phyloP scores from a whole-genome alignment of 1,284 basidiomycete genomes.

The Leucoagaricus sp. region DNA sequence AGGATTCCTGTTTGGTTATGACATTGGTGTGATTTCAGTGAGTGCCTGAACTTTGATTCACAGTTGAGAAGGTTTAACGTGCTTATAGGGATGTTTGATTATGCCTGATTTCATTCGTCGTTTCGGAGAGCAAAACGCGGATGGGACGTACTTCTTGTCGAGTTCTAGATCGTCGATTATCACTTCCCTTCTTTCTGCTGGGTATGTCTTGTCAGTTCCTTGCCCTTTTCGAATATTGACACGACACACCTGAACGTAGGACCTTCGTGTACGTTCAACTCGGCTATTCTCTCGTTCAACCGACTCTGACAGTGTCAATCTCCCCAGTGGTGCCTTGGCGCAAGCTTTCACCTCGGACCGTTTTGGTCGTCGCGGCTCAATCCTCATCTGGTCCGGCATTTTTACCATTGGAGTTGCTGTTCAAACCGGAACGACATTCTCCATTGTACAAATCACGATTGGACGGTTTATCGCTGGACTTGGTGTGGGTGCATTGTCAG shows the following conservation, averaged over 20 bases:
- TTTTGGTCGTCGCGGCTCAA: slow-evolving; percentile 70
- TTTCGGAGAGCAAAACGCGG: slow-evolving; percentile 56
- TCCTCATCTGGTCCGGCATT: slow-evolving; percentile 75
- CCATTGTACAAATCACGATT: slow-evolving; percentile 66
- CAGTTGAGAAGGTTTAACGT: not conserved
- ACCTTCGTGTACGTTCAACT: slow-evolving; percentile 56
- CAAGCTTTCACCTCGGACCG: slow-evolving; percentile 80
- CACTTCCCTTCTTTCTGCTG: slow-evolving; percentile 77
- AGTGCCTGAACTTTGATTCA: slow-evolving; percentile 12
- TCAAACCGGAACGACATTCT: slow-evolving; percentile 65
- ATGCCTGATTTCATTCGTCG: slow-evolving; percentile 76
- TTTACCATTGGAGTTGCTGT: slow-evolving; percentile 74
- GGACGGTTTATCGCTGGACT: slow-evolving; percentile 73
- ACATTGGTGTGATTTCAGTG: slow-evolving; percentile 67
- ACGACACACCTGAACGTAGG: slow-evolving; percentile 29
- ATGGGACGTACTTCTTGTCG: slow-evolving; percentile 56
- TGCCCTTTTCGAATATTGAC: not conserved
- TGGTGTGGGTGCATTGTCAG: slow-evolving; percentile 78
- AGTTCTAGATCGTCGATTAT: slow-evolving; percentile 74
- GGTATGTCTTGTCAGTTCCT: slow-evolving; percentile 38
- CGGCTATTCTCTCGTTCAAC: not conserved
- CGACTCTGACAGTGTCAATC: not conserved
- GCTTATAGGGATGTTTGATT: slow-evolving; percentile 69
- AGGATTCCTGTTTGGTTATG: slow-evolving; percentile 69
- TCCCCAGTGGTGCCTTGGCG: slow-evolving; percentile 58